phyloP scores from a whole-genome alignment of 306 rosid genomes.

The cucumber (Cucumis sativus) region Cucumber_9930_V3 NC_026657.2:30822001-30822500 shows the following conservation, averaged over 20 bases:
- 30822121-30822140: neutral
- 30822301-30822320: too few relatives aligned
- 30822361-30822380: neutral
- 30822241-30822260: neutral
- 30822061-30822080: neutral
- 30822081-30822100: neutral
- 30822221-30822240: neutral
- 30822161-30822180: neutral
- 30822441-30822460: neutral
- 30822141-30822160: neutral
- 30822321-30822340: too few relatives aligned
- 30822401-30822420: neutral
- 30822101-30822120: neutral
- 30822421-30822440: neutral
- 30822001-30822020: neutral
- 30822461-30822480: neutral
- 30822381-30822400: neutral
- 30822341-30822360: too few relatives aligned
- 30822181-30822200: neutral
- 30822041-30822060: neutral
- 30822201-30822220: neutral
- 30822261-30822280: neutral
- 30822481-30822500: neutral
- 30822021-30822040: constrained; percentile 3
- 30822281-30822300: neutral